phyloP scores from a whole-genome alignment of 1,139 yeast species.

The Nadsonia commutata region DNA sequence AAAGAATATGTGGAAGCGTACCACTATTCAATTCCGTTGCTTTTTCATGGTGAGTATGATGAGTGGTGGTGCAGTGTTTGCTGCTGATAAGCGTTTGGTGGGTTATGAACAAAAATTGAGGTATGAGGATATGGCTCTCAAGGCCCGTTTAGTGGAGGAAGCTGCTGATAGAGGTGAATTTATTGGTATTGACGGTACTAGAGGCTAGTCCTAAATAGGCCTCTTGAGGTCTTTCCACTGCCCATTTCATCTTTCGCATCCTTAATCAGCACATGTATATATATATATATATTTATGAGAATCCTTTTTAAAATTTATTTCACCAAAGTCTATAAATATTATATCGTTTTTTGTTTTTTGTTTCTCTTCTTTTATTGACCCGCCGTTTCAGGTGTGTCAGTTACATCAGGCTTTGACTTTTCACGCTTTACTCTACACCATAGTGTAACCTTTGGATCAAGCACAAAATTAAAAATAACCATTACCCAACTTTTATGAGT shows the following conservation, averaged over 20 bases:
- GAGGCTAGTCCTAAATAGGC: background rate
- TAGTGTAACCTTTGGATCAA: slow-evolving; percentile 50
- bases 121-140: slow-evolving; percentile 2
- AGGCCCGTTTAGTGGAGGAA: slow-evolving; percentile 11
- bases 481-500: slow-evolving; percentile 64
- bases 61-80: slow-evolving; percentile 18
- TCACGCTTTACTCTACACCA: slow-evolving; percentile 69
- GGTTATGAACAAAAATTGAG: slow-evolving; percentile 10
- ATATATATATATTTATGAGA: background rate
- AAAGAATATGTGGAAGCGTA: background rate
- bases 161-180: slow-evolving; percentile 18
- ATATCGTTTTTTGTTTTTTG: background rate
- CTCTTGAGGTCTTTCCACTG: background rate
- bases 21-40: background rate
- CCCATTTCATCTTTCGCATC: background rate
- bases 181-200: slow-evolving; percentile 11
- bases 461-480: slow-evolving; percentile 58
- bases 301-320: background rate
- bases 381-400: background rate
- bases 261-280: background rate
- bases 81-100: slow-evolving; percentile 16
- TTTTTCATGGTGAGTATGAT: background rate
- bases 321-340: background rate
- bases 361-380: background rate
- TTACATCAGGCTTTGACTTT: slow-evolving; percentile 5